These are phyloP conservation scores for Asterochloris erici DNA, from an alignment of 139 green algal species.

Conservation along the genomic window DNA sequence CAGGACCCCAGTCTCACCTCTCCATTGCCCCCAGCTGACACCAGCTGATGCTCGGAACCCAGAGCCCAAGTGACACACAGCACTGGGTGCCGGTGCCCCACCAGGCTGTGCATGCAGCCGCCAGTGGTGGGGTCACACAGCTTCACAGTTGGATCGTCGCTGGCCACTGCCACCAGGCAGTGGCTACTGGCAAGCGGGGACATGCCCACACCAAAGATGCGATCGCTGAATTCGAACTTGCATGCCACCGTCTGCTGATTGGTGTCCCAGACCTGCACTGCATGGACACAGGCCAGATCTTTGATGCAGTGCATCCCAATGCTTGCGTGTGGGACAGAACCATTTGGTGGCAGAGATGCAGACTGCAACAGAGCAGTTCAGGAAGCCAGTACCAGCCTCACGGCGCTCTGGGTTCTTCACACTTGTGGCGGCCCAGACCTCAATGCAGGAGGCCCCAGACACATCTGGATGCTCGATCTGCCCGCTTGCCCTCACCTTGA, in stretches of 20 bases:
- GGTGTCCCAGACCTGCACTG: constrained; percentile 69
- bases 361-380: too few relatives aligned
- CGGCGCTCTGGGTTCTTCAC: too few relatives aligned
- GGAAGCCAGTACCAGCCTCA: too few relatives aligned
- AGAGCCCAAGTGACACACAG: constrained; percentile 70
- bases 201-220: constrained; percentile 68
- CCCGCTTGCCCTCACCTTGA: constrained; percentile 41
- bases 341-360: too few relatives aligned
- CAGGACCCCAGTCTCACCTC: constrained; percentile 24
- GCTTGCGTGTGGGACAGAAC: background rate
- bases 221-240: constrained; percentile 55
- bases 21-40: constrained; percentile 52
- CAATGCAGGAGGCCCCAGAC: background rate
- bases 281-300: background rate
- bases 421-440: background rate
- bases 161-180: constrained; percentile 58
- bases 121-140: constrained; percentile 73
- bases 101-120: constrained; percentile 68
- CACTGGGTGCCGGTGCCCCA: constrained; percentile 62
- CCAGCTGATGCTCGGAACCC: constrained; percentile 62
- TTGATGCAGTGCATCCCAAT: background rate
- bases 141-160: constrained; percentile 39
- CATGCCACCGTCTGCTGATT: constrained; percentile 54
- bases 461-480: background rate
- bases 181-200: constrained; percentile 50